These are phyloP conservation scores for Cruciata laevipes DNA, from an alignment of 257 asterid species.

Conservation along the genomic window DNA sequence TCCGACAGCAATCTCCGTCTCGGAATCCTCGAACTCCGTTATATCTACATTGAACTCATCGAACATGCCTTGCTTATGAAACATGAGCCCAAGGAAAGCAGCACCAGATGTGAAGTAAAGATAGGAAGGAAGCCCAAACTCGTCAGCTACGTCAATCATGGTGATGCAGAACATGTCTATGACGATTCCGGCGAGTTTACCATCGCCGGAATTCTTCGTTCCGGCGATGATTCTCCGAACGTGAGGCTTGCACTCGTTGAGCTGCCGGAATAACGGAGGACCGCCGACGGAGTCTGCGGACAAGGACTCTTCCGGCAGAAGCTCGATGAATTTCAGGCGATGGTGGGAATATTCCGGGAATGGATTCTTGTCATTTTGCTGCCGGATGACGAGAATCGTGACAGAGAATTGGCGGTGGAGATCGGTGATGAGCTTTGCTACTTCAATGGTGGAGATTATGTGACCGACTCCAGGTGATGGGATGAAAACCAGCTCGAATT, in stretches of 20 bases:
- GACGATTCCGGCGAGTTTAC: slow-evolving; percentile 28
- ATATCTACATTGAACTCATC: slow-evolving; percentile 26
- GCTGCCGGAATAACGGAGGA: background rate
- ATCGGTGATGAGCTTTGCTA: slow-evolving; percentile 46
- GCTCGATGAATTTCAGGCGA: slow-evolving; percentile 21
- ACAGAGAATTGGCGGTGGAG: slow-evolving; percentile 31
- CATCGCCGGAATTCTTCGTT: slow-evolving; percentile 5
- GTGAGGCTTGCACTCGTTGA: slow-evolving; percentile 18
- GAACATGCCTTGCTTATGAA: slow-evolving; percentile 9
- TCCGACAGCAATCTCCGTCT: slow-evolving; percentile 15
- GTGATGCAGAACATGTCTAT: slow-evolving; percentile 54
- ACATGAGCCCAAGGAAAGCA: slow-evolving; percentile 22
- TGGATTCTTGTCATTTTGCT: slow-evolving; percentile 22
- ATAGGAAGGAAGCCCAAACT: slow-evolving; percentile 39
- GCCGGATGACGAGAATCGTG: slow-evolving; percentile 35
- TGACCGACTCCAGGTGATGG: slow-evolving; percentile 62
- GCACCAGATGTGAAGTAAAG: slow-evolving; percentile 49
- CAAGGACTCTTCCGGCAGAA: slow-evolving; percentile 13
- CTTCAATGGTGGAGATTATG: slow-evolving; percentile 43
- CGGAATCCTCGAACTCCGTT: slow-evolving; percentile 25
- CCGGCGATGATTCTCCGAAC: slow-evolving; percentile 25
- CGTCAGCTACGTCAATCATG: slow-evolving; percentile 43
- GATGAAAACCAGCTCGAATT: slow-evolving; percentile 39
- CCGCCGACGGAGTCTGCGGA: background rate
- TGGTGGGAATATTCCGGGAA: slow-evolving; percentile 8